Base-by-base conservation (phyloP, 2,329 filamentous ascomycete genomes). In the Biscogniauxia marginata region DNA sequence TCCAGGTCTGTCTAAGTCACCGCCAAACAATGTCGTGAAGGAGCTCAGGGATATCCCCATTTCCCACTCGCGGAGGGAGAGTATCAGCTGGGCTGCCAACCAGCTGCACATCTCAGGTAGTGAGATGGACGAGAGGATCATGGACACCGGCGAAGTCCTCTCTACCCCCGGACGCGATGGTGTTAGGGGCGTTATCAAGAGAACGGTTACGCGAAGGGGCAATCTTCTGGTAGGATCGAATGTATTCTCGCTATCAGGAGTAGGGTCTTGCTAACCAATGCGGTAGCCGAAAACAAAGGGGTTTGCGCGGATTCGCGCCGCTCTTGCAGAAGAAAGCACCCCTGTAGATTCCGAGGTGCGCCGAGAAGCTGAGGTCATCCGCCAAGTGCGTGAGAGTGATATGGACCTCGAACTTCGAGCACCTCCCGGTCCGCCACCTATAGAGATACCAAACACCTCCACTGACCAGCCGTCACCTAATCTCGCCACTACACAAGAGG, bases 341-440 rank as follows among this genome's bases (percentile, higher is more conserved):
- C 95, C 95, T 0, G 80, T 96, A 8, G 95, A 99, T 66, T 88
- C 89, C 45, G 95, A 99, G 72, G 86, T 91, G 55, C 87, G 90
- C 52, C 88, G 92, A 43, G 95, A 99, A 77, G 92, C 93, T 39
- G 93, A 98, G 73, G 95, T 98, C 4, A 91, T 99, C 60, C 90
- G 91, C 50, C 95, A 97, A 73, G 93, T 98, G 23, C 89, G 92
- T 45, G 95, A 98, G 72, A 93, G 88, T 65, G 93, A 97, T 67
- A 82, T 87, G 60, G 84, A 86, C 49, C 75, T 86, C 13, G 82
- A 84, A 55, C 76, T 71, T 23, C 69, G 69, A 34, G 63, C 71
- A 25, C 57, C 67, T 71, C 56, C 71, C 71, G 64, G 67, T 76
- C 53, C 70, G 48, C 63, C 66, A 63, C 72, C 74, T 9, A 70